Base-by-base conservation (phyloP, 192 early-diverging fungal species). In the Chytriomyces confervae region DNA sequence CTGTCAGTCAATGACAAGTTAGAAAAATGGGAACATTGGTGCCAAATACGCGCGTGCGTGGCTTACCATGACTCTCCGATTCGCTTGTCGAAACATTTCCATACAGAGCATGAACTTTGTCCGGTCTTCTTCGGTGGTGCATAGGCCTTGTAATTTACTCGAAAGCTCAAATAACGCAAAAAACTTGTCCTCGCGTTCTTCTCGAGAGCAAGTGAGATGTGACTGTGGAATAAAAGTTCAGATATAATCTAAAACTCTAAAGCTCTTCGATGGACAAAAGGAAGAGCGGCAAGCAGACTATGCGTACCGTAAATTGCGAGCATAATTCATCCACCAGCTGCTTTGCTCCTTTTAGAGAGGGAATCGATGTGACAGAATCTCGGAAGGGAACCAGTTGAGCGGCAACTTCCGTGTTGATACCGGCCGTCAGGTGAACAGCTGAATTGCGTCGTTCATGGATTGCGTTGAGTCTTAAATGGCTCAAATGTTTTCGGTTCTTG, bases 321-420 rank as follows among this genome's bases (percentile, higher is more conserved):
- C 74, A 76, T 9, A 66, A 20, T n/a, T 76, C 46, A 49, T 76
- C 74, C 27, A 76, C 46, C 62, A 76, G 47, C 23, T 61, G 45
- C n/a, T 62, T 23, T 11, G 10, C 8, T 24, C 20, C 24, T 23
- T 16, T 43, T 18, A 74, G 18, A 7, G 72, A 74, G 11, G 72
- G 72, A n/a, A 74, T 74, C n/a, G 53, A 1, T n/a, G 20, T 76
- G 7, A 44, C 45, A 18, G 48, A 9, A n/a, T 51, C 16, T 13
- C 66, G 23, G 64, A 76, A 76, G 9, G 74, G 62, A 7, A 18
- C 13, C 66, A 43, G 69, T 27, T 70, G 29, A 43, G 66, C 11
- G 11, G 47, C 45, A 20, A 13, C 45, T 50, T 8, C 45, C 23
- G 50, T 57, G 45, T 53, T 44, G 11, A 46, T 67, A 29, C 45